Evolutionary conservation across 768 basidiomycete species (phyloP).

Genomic region (Leccinum boreale): DNA sequence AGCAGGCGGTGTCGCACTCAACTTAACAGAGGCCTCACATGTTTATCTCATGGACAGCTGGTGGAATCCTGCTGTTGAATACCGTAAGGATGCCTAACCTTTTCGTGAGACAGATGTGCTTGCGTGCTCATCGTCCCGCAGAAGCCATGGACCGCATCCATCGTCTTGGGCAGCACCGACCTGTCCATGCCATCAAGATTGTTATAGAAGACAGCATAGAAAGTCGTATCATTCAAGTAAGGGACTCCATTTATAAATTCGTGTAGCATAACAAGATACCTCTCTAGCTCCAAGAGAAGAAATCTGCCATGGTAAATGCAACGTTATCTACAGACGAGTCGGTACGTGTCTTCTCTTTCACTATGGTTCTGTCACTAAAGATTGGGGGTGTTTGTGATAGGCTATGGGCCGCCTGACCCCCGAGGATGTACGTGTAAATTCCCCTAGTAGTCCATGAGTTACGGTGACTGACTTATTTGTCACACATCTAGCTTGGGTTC

Average conservation of each 20-base stretch:
- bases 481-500: constrained; percentile 37
- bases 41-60: constrained; percentile 97
- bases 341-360: constrained; percentile 36
- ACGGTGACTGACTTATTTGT: constrained; percentile 4
- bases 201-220: constrained; percentile 97
- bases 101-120: background rate
- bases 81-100: constrained; percentile 49
- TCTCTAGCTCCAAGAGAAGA: constrained; percentile 90
- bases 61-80: constrained; percentile 98
- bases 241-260: constrained; percentile 6
- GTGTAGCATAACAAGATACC: background rate
- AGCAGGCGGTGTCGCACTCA: constrained; percentile 91
- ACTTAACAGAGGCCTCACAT: constrained; percentile 86
- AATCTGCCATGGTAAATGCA: constrained; percentile 91
- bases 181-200: constrained; percentile 90
- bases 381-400: constrained; percentile 29
- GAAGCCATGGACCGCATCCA: constrained; percentile 98
- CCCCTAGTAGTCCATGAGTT: background rate
- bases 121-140: constrained; percentile 30
- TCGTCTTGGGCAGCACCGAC: constrained; percentile 90
- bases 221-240: constrained; percentile 84
- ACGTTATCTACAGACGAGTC: constrained; percentile 81
- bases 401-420: constrained; percentile 95
- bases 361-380: constrained; percentile 9
- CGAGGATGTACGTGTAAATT: constrained; percentile 54